Conservation (phyloP, 768 basidiomycete species). For the Sporobolomyces pararoseus region DNA sequence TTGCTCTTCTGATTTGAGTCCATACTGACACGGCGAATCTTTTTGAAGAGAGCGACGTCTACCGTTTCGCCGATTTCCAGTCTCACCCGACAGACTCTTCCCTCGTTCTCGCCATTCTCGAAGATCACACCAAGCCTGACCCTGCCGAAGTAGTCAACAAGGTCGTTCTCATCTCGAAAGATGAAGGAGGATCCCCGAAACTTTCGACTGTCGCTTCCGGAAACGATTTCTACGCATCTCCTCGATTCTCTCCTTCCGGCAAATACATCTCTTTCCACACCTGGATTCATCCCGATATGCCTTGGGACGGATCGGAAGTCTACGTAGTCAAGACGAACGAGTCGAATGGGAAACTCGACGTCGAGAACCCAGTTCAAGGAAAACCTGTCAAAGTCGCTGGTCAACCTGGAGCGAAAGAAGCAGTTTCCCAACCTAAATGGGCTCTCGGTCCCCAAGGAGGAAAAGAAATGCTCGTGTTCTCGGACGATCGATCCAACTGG, state of each 20-base stretch:
- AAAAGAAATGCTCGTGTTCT: slow-evolving; percentile 61
- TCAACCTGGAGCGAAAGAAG: slow-evolving; percentile 51
- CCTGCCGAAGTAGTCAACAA: slow-evolving; percentile 59
- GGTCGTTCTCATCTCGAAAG: slow-evolving; percentile 55
- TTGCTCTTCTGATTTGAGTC: background rate
- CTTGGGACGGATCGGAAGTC: slow-evolving; percentile 65
- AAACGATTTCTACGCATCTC: slow-evolving; percentile 68
- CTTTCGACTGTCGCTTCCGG: slow-evolving; percentile 57
- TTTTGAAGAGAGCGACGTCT: slow-evolving; percentile 53
- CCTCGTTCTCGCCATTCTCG: slow-evolving; percentile 62
- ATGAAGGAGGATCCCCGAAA: slow-evolving; percentile 53
- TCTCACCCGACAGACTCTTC: slow-evolving; percentile 58
- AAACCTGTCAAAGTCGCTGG: slow-evolving; percentile 55
- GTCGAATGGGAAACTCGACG: slow-evolving; percentile 2
- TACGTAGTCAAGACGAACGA: slow-evolving; percentile 55
- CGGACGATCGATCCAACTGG: slow-evolving; percentile 64
- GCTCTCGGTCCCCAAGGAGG: slow-evolving; percentile 44
- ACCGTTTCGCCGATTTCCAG: slow-evolving; percentile 64
- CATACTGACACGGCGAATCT: background rate
- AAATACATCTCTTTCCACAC: slow-evolving; percentile 60
- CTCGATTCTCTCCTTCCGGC: slow-evolving; percentile 62
- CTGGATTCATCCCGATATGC: slow-evolving; percentile 70
- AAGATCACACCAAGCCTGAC: slow-evolving; percentile 63
- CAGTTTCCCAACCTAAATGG: slow-evolving; percentile 64
- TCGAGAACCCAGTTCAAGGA: slow-evolving; percentile 41